Conservation (phyloP, 1,284 basidiomycete genomes). For the Malassezia pachydermatis region DNA sequence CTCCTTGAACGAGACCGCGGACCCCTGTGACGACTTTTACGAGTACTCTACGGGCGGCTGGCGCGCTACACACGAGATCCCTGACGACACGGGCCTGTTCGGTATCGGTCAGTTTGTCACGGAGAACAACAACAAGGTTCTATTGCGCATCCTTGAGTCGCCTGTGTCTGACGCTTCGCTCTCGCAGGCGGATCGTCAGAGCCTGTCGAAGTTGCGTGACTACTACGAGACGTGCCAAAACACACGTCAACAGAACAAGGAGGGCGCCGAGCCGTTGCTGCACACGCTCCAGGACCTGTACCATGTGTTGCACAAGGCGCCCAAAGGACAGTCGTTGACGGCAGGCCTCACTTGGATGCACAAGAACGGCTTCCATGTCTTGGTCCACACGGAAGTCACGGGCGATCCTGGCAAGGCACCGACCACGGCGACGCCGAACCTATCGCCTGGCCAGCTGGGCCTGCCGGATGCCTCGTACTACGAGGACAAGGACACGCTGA, state of each 20-base stretch:
- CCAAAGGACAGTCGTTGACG: constrained; percentile 54
- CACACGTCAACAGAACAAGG: constrained; percentile 53
- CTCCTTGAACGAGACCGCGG: constrained; percentile 66
- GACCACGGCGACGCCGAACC: constrained; percentile 71
- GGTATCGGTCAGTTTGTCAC: constrained; percentile 47
- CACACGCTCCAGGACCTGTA: constrained; percentile 50
- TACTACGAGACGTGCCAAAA: constrained; percentile 77
- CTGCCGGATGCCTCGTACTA: constrained; percentile 93
- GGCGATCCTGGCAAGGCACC: constrained; percentile 85
- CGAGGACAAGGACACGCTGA: constrained; percentile 62
- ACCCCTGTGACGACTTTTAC: constrained; percentile 94
- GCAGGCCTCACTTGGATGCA: constrained; percentile 76
- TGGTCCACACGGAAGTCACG: constrained; percentile 71
- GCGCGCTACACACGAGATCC: constrained; percentile 33
- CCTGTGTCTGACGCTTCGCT: constrained; percentile 13
- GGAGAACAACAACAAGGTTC: constrained; percentile 36
- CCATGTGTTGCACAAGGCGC: constrained; percentile 17
- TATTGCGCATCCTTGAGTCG: constrained; percentile 49
- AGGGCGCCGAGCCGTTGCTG: constrained; percentile 50
- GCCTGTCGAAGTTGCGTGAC: constrained; percentile 67
- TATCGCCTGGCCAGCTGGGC: constrained; percentile 71
- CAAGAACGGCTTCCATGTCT: constrained; percentile 57
- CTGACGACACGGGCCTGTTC: constrained; percentile 51
- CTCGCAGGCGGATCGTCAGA: constrained; percentile 55
- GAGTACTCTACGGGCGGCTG: constrained; percentile 57